Evolutionary conservation across 306 rosid species (phyloP).

Genomic region (Begonia fuchsioides): DNA sequence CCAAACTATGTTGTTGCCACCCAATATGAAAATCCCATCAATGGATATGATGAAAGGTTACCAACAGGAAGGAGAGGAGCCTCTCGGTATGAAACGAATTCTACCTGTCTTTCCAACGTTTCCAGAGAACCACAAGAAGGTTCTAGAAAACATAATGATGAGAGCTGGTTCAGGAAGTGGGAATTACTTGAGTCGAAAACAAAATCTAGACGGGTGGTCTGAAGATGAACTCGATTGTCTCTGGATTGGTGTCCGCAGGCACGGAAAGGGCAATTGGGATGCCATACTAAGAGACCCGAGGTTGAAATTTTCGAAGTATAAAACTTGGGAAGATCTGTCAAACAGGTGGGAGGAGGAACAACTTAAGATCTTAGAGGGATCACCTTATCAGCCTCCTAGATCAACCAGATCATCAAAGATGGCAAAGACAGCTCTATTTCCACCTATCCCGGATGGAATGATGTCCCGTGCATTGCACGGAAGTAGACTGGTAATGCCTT

Average conservation of each 20-base stretch:
- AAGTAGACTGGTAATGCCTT: conserved; percentile 59
- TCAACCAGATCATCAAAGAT: conserved; percentile 41
- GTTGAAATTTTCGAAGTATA: conserved; percentile 66
- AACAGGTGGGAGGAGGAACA: conserved; percentile 96
- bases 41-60: conserved; percentile 59
- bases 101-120: conserved; percentile 48
- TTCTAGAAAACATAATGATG: conserved; percentile 98
- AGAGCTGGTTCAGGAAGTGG: conserved; percentile 66
- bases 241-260: conserved; percentile 98
- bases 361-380: conserved; percentile 64
- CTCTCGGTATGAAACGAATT: conserved; percentile 72
- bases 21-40: conserved; percentile 59
- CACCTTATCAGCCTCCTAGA: conserved; percentile 41
- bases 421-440: conserved; percentile 50
- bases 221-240: conserved; percentile 97
- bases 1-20: conserved; percentile 56
- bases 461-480: conserved; percentile 95
- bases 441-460: conserved; percentile 87
- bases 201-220: conserved; percentile 72
- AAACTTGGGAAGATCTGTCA: conserved; percentile 60
- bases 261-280: conserved; percentile 95
- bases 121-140: conserved; percentile 91
- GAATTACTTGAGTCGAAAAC: conserved; percentile 38
- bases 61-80: conserved; percentile 59
- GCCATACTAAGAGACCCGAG: conserved; percentile 76